A percentile compares a stretch with the other conserved stretches of the same genome.
Evolutionary conservation across 2,329 filamentous ascomycete genomes (phyloP).

Genomic region (Aspergillus chevalieri): DNA sequence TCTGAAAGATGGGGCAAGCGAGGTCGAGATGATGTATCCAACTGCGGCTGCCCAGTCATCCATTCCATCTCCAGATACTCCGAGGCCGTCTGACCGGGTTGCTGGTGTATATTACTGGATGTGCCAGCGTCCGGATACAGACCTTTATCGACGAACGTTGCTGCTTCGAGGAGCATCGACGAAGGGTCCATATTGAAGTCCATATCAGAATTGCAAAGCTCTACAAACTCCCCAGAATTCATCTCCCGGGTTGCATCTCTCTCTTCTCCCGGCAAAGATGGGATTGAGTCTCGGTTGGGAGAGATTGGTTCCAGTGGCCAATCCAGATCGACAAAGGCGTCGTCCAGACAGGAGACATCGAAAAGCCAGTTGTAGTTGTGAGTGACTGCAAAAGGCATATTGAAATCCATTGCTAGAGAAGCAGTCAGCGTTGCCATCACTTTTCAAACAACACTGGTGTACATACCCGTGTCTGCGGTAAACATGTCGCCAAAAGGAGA

Average conservation of each 20-base stretch:
- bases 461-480: constrained; percentile 50
- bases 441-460: background rate
- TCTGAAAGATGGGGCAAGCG: constrained; percentile 23
- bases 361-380: constrained; percentile 60
- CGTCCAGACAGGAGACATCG: constrained; percentile 38
- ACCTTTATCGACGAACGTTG: constrained; percentile 16
- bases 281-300: background rate
- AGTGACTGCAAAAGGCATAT: constrained; percentile 59
- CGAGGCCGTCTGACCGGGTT: constrained; percentile 2
- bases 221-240: constrained; percentile 6
- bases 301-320: constrained; percentile 11
- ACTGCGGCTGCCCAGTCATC: constrained; percentile 16
- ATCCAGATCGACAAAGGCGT: constrained; percentile 23
- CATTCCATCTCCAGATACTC: constrained; percentile 21
- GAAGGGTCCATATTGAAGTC: constrained; percentile 3
- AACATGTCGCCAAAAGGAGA: constrained; percentile 44
- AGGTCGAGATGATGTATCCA: constrained; percentile 5
- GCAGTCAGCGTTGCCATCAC: background rate
- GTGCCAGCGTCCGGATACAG: background rate
- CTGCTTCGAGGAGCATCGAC: constrained; percentile 18
- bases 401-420: constrained; percentile 52
- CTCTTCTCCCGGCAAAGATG: background rate
- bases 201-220: background rate
- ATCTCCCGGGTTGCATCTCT: constrained; percentile 1
- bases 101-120: background rate